phyloP scores from a whole-genome alignment of 345 rosid species.

The Gossypium anomalum region DNA sequence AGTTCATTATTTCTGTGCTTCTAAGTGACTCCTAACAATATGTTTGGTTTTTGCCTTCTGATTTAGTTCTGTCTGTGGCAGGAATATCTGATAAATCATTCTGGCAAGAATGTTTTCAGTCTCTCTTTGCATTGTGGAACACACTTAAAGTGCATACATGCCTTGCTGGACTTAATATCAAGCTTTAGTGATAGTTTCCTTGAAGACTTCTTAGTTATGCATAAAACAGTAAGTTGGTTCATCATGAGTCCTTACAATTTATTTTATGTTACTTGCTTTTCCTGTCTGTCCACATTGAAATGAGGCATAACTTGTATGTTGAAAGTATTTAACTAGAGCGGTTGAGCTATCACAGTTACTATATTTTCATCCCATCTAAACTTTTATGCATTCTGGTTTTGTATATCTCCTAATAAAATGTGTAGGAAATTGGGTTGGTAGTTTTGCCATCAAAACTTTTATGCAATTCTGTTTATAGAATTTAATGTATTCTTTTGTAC shows the following conservation, averaged over 20 bases:
- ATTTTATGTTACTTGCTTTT: not conserved
- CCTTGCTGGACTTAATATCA: slow-evolving; percentile 48
- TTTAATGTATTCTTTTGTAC: not conserved
- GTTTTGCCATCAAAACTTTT: too few relatives aligned
- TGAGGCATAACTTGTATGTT: not conserved
- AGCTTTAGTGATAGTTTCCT: slow-evolving; percentile 56
- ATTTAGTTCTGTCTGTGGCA: slow-evolving; percentile 31
- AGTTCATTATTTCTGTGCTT: slow-evolving; percentile 25
- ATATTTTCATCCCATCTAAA: not conserved
- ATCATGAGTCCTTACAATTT: not conserved
- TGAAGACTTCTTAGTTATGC: slow-evolving; percentile 58
- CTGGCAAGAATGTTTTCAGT: slow-evolving; percentile 22
- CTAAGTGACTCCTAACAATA: not conserved
- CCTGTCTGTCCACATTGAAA: not conserved
- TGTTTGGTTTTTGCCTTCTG: slow-evolving; percentile 16
- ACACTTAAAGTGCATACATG: slow-evolving; percentile 45
- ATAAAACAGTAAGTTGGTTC: slow-evolving; percentile 53
- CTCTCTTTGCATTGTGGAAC: slow-evolving; percentile 39
- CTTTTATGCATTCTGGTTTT: not conserved
- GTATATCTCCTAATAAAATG: not conserved
- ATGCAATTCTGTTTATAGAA: not conserved
- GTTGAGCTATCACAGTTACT: not conserved
- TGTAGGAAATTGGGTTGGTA: not conserved
- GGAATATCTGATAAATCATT: slow-evolving; percentile 50
- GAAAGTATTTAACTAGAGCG: not conserved